These are phyloP conservation scores for Cryphonectria nitschkei DNA, from an alignment of 2,329 filamentous ascomycete genomes.

Conservation along the genomic window DNA sequence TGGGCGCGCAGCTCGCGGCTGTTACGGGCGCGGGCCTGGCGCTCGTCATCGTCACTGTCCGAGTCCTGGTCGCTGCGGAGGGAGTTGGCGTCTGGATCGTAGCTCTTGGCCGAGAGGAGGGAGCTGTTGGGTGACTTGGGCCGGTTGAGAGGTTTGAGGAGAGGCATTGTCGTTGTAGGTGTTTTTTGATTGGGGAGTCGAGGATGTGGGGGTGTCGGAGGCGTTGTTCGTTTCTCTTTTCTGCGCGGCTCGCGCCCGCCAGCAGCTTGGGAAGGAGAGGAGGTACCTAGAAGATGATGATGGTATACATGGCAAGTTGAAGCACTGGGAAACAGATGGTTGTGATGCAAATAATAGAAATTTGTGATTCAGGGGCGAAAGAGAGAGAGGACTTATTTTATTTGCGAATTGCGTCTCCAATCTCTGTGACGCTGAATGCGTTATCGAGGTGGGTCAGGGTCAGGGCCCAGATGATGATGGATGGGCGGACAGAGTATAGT, in stretches of 20 bases:
- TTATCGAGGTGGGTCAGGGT: slow-evolving; percentile 14
- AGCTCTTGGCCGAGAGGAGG: slow-evolving; percentile 65
- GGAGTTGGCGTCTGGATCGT: slow-evolving; percentile 72
- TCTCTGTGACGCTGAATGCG: slow-evolving; percentile 15
- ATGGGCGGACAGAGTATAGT: background rate
- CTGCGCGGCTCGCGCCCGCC: slow-evolving; percentile 21
- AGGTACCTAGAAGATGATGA: slow-evolving; percentile 8
- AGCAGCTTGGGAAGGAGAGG: slow-evolving; percentile 15
- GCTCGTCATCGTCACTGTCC: slow-evolving; percentile 75
- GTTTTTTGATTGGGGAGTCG: background rate
- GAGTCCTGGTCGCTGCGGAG: slow-evolving; percentile 73
- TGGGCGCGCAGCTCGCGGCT: slow-evolving; percentile 71
- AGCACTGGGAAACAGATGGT: background rate
- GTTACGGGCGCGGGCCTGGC: slow-evolving; percentile 66
- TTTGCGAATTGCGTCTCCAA: slow-evolving; percentile 16
- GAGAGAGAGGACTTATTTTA: background rate
- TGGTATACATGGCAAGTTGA: slow-evolving; percentile 9
- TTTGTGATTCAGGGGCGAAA: background rate
- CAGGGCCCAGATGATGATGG: background rate
- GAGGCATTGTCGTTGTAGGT: slow-evolving; percentile 25
- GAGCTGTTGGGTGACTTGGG: slow-evolving; percentile 38
- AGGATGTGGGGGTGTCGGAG: background rate
- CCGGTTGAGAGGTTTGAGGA: slow-evolving; percentile 27
- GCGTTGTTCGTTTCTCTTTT: background rate
- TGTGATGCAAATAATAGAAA: background rate